phyloP scores from a whole-genome alignment of 441 rosid species.

The Macaranga tanarius region DNA sequence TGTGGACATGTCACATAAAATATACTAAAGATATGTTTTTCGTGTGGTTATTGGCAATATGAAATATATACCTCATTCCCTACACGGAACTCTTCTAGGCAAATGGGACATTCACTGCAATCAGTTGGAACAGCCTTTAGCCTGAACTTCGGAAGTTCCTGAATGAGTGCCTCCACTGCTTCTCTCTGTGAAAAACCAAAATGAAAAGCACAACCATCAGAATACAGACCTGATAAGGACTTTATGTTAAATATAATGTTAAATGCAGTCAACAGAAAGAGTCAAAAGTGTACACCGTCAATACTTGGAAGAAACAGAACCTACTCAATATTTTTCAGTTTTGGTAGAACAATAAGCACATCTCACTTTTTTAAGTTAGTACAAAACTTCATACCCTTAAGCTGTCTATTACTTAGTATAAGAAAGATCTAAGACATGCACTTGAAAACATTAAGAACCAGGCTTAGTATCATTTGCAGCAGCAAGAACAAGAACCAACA shows the following conservation, averaged over 20 bases:
- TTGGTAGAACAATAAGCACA: not conserved
- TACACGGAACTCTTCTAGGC: constrained; percentile 89
- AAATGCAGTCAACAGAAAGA: not conserved
- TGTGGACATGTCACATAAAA: too few species aligned
- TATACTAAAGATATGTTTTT: not conserved
- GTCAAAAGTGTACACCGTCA: not conserved
- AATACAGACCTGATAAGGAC: constrained; percentile 13
- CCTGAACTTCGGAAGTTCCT: constrained; percentile 95
- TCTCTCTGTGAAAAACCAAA: constrained; percentile 57
- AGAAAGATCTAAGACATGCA: not conserved
- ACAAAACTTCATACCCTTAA: not conserved
- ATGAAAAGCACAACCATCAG: constrained; percentile 1
- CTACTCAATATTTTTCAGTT: not conserved
- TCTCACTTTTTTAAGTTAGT: not conserved
- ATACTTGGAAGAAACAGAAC: not conserved
- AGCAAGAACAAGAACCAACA: not conserved
- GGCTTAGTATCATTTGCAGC: not conserved
- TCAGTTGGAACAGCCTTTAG: constrained; percentile 95
- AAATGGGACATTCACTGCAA: constrained; percentile 95
- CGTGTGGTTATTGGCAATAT: not conserved
- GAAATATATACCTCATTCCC: constrained; percentile 71
- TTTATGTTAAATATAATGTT: not conserved
- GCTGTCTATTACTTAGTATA: not conserved
- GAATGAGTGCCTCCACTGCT: constrained; percentile 98
- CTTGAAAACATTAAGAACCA: not conserved